A percentile compares a stretch with the other conserved stretches of the same genome.
phyloP scores from a whole-genome alignment of 257 asterid genomes.

The Solanum ahanhuiri region DNA sequence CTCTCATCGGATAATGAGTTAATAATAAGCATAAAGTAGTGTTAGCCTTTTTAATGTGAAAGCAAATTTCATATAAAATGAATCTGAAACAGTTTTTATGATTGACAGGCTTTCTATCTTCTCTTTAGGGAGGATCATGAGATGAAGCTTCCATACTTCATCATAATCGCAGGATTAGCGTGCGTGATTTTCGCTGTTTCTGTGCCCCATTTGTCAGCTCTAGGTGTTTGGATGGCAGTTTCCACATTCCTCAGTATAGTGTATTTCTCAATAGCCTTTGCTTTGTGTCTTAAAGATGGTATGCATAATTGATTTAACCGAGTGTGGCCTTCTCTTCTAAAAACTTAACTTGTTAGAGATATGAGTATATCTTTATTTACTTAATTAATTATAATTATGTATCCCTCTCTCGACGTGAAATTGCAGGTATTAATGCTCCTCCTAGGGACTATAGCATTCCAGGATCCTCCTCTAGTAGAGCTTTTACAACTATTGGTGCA shows the following conservation, averaged over 20 bases:
- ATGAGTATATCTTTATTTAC: background rate
- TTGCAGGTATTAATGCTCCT: slow-evolving; percentile 25
- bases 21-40: background rate
- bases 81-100: background rate
- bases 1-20: background rate
- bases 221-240: slow-evolving; percentile 63
- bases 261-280: slow-evolving; percentile 51
- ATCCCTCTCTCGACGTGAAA: background rate
- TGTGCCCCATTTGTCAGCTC: slow-evolving; percentile 86
- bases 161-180: slow-evolving; percentile 51
- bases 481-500: slow-evolving; percentile 70
- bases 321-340: background rate
- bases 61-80: background rate
- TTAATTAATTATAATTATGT: background rate
- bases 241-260: slow-evolving; percentile 65
- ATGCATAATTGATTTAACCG: slow-evolving; percentile 2
- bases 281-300: slow-evolving; percentile 72
- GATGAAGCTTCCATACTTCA: slow-evolving; percentile 67
- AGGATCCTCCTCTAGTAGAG: slow-evolving; percentile 30
- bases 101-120: slow-evolving; percentile 59
- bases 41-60: background rate
- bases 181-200: slow-evolving; percentile 70
- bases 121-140: slow-evolving; percentile 46
- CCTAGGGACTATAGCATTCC: slow-evolving; percentile 60
- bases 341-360: background rate